Base-by-base conservation (phyloP, 1,284 basidiomycete genomes). In the Testicularia cyperi region DNA sequence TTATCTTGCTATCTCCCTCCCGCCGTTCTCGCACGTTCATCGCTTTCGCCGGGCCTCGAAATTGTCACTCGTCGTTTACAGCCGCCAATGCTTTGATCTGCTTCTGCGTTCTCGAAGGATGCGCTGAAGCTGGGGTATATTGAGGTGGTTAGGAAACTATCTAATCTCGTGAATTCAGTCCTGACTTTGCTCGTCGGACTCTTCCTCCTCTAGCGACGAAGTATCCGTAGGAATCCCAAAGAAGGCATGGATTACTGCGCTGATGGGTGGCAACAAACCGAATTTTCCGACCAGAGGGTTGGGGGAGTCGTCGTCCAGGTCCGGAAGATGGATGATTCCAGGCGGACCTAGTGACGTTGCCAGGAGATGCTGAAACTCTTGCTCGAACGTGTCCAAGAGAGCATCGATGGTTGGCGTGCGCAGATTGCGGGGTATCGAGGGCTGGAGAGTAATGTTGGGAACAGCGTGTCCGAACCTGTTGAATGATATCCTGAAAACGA, bases 381-480 rank as follows among this genome's bases (percentile, higher is more conserved):
- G 10, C 1, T 43, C 21, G 19, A 61, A 54, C 1, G 13, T 18
- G 0, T 14, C 14, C 13, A 61, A 6, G n/a, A 61, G 46, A 0
- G 35, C 24, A 12, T 2, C 20, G 0, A 8, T 13, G 0, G 42
- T 49, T 4, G 24, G 2, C 10, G 34, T 15, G 2, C n/a, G 10
- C 14, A 45, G 4, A 5, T 7, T 2, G 1, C n/a, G 5, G 2
- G 56, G 56, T 0, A 60, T 33, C 9, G 21, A 18, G 7, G 49
- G 48, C 1, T 22, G 19, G 0, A 38, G 27, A 9, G 18, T 21
- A 26, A 58, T 27, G 1, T 44, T 1, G 1, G 55, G 48, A 9
- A 21, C 15, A 1, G 56, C 56, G 19, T 60, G 49, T 10, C 56
- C 56, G 38, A 35, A 60, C 2, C 56, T 24, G 21, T 54, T 60